phyloP scores from a whole-genome alignment of 495 filamentous ascomycete species.

The Aspergillus conjunctus region DNA sequence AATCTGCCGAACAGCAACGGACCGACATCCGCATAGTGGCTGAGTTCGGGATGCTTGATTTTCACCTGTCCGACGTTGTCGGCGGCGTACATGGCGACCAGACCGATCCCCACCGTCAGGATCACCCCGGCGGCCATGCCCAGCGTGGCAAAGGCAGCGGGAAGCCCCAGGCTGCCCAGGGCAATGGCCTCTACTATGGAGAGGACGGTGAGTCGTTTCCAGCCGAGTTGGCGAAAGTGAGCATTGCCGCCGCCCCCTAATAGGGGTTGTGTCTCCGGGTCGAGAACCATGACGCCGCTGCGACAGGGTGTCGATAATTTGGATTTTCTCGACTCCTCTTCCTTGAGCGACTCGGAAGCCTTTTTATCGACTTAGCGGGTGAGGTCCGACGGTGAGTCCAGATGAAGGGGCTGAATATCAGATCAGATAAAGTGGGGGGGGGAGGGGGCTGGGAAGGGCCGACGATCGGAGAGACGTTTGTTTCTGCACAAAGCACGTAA shows the following conservation, averaged over 20 bases:
- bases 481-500: too few species aligned
- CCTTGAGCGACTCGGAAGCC: too few species aligned
- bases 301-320: too few species aligned
- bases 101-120: slow-evolving; percentile 56
- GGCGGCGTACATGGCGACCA: slow-evolving; percentile 69
- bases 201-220: slow-evolving; percentile 40
- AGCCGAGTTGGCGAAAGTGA: slow-evolving; percentile 36
- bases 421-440: too few species aligned
- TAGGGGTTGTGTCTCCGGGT: not conserved
- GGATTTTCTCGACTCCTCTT: too few species aligned
- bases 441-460: too few species aligned
- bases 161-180: slow-evolving; percentile 61
- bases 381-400: too few species aligned
- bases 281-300: not conserved
- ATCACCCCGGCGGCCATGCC: slow-evolving; percentile 61
- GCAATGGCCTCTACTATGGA: slow-evolving; percentile 67
- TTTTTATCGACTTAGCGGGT: too few species aligned
- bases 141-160: slow-evolving; percentile 57
- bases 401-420: too few species aligned
- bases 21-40: slow-evolving; percentile 67
- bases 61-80: slow-evolving; percentile 72
- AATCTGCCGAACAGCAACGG: slow-evolving; percentile 61
- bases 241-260: not conserved
- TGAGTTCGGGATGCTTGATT: slow-evolving; percentile 61
- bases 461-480: too few species aligned